Base-by-base conservation (phyloP, 2,329 filamentous ascomycete genomes). In the Diaporthe nobilis region DNA sequence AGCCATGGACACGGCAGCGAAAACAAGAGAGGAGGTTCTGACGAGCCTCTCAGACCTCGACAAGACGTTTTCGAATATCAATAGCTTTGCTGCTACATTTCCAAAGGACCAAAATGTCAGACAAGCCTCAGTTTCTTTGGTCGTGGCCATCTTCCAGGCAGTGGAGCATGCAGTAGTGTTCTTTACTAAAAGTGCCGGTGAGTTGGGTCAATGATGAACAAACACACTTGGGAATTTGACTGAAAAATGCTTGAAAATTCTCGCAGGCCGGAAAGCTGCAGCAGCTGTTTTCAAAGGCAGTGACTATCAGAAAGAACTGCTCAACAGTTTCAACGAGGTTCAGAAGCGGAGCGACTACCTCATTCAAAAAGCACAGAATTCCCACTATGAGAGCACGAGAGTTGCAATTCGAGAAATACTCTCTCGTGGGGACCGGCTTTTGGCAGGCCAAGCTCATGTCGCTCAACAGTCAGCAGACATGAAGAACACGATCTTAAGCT, bases 281-380 rank as follows among this genome's bases (percentile, higher is more conserved):
- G 17, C 42, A 0, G 60, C 60, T n/a, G 12, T 65, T 3, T 3
- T 65, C 5, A 34, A 3, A 3, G 60, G 60, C 42, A 22, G 25
- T 13, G 25, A 65, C 8, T 65, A 65, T 34, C 39, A 65, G 25
- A 65, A 47, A 7, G 25, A 47, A 8, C 4, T 65, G 3, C 60
- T 47, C 10, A 20, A n/a, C 8, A 65, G 42, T 31, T 65, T 65
- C 28, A 22, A 47, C 4, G 60, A 65, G 20, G 42, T 65, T 7
- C 42, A 65, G 60, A 65, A 65, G 25, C 60, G 25, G 4, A 65
- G 39, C 25, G 17, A 65, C 15, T n/a, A 65, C 2, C 25, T 65
- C 1, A 22, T 65, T 6, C 60, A 47, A 34, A 65, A 65, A 15
- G 60, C 60, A n/a, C 60, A 65, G 15, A 65, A 65, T 9, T 63